Conservation (phyloP, 2,329 filamentous ascomycete species). For the Phialophora tarda region DNA sequence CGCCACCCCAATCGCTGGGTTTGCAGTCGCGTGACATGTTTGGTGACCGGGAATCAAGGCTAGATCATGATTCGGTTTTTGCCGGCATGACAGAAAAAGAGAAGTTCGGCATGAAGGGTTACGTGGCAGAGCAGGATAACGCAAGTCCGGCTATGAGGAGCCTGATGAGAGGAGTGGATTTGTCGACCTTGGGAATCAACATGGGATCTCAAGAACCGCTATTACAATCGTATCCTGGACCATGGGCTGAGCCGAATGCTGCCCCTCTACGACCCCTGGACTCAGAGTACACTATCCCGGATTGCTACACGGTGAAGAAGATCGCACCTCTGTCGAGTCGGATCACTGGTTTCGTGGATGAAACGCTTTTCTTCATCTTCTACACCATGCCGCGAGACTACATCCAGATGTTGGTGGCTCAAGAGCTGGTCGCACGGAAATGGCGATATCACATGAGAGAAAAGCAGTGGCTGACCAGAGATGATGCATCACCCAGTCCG, state of each 20-base stretch:
- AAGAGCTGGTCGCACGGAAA: conserved; percentile 63
- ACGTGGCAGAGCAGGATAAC: conserved; percentile 60
- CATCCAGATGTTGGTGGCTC: conserved; percentile 68
- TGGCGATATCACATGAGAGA: conserved; percentile 61
- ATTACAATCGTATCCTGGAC: conserved; percentile 67
- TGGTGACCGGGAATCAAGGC: conserved; percentile 44
- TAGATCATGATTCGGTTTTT: conserved; percentile 45
- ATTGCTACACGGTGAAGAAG: conserved; percentile 70
- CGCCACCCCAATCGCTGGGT: conserved; percentile 40
- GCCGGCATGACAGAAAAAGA: conserved; percentile 51
- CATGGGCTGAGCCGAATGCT: conserved; percentile 63
- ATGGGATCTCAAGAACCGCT: conserved; percentile 64
- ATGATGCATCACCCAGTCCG: conserved; percentile 52
- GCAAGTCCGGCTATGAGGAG: conserved; percentile 59
- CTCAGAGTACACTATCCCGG: conserved; percentile 67
- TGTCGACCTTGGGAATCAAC: conserved; percentile 68
- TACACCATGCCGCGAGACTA: conserved; percentile 70
- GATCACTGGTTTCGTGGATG: conserved; percentile 64
- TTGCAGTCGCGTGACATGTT: conserved; percentile 40
- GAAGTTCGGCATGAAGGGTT: conserved; percentile 64
- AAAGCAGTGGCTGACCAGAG: conserved; percentile 58
- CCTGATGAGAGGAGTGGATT: conserved; percentile 67
- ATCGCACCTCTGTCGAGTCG: conserved; percentile 66
- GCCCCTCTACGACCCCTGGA: conserved; percentile 60
- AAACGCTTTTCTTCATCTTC: conserved; percentile 73